Percentiles rank a stretch among this genome's conserved stretches.
Conservation (phyloP, 768 basidiomycete species). For the Lepiota brunneoincarnata region DNA sequence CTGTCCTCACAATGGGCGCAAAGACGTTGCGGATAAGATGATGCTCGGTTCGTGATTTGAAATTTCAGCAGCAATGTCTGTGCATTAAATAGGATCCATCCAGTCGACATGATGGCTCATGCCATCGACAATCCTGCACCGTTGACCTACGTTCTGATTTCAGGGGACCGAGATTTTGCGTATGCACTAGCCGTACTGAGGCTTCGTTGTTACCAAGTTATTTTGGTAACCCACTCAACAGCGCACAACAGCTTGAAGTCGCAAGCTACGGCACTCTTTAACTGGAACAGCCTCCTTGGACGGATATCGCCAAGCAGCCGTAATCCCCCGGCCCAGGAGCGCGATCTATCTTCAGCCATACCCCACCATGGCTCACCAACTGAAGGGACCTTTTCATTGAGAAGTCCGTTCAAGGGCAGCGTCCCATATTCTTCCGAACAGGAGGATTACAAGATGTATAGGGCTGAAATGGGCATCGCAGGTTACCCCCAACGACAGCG, state of each 20-base stretch:
- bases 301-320: background rate
- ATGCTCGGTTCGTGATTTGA: conserved; percentile 23
- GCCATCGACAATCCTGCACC: conserved; percentile 57
- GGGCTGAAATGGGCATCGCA: background rate
- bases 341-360: background rate
- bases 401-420: background rate
- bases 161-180: conserved; percentile 65
- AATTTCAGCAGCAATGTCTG: background rate
- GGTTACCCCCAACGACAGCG: background rate
- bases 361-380: background rate
- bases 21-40: conserved; percentile 26
- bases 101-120: conserved; percentile 67
- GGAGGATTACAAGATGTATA: background rate
- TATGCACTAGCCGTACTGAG: conserved; percentile 60
- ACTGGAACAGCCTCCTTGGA: conserved; percentile 29
- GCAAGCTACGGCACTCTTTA: conserved; percentile 51
- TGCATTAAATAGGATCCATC: background rate
- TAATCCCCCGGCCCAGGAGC: background rate
- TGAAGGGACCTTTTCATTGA: background rate
- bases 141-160: conserved; percentile 56
- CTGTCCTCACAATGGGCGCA: conserved; percentile 26
- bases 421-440: background rate
- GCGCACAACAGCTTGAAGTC: conserved; percentile 45
- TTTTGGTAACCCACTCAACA: conserved; percentile 44
- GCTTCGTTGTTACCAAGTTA: conserved; percentile 49